Conservation (phyloP, 768 basidiomycete genomes). For the Pseudohyphozyma bogoriensis region DNA sequence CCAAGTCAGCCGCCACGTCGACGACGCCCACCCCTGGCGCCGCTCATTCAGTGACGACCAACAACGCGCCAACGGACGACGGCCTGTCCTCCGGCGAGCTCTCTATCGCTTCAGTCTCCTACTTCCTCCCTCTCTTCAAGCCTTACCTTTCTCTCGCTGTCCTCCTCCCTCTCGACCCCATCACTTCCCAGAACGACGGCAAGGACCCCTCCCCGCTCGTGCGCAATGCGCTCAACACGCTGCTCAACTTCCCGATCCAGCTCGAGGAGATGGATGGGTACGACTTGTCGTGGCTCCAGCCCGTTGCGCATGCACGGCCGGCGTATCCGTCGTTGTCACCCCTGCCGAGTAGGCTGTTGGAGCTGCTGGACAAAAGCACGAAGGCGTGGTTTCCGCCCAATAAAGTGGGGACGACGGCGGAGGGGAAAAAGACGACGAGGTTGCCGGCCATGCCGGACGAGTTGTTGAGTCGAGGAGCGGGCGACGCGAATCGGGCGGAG, state of each 20-base stretch:
- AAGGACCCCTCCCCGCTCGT: slow-evolving; percentile 16
- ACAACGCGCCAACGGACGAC: slow-evolving; percentile 1
- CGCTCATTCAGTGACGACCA: no score
- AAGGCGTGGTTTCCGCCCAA: slow-evolving; percentile 21
- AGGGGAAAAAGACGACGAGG: not conserved
- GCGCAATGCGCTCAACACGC: slow-evolving; percentile 15
- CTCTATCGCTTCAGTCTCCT: slow-evolving; percentile 3
- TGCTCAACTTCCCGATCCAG: slow-evolving; percentile 26
- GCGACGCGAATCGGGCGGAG: slow-evolving; percentile 48
- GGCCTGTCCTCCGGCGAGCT: slow-evolving; percentile 7
- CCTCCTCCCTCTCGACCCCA: slow-evolving; percentile 1
- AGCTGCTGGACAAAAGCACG: slow-evolving; percentile 10
- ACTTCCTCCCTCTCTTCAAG: slow-evolving; percentile 24
- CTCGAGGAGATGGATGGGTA: slow-evolving; percentile 26
- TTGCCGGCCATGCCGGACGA: slow-evolving; percentile 19
- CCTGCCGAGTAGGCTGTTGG: slow-evolving; percentile 10
- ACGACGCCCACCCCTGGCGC: not conserved
- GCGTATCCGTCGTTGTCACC: not conserved
- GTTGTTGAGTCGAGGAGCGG: slow-evolving; percentile 13
- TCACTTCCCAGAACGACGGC: not conserved
- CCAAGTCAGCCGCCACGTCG: not conserved
- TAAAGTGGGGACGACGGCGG: not conserved
- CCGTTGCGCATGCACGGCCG: slow-evolving; percentile 2
- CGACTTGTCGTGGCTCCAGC: slow-evolving; percentile 20
- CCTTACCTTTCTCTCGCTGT: slow-evolving; percentile 23